Evolutionary conservation across 345 rosid genomes (phyloP), one percentile per base, ranked within the genome.

Genomic region (Clausena lansium): DNA sequence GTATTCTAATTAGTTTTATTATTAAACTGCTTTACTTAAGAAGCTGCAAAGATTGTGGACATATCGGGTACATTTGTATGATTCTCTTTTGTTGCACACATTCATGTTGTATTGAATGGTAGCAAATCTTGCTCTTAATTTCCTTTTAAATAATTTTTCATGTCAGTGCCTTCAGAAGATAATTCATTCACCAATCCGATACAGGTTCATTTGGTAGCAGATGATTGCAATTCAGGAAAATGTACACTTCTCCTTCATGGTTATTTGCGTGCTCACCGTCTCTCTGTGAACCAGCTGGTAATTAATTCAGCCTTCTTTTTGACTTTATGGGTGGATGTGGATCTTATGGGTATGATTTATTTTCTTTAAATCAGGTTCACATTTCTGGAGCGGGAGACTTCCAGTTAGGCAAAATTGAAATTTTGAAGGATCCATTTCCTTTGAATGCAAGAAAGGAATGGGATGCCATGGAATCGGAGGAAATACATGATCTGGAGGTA

Each of bases 261-360:
- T 60, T 91, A 93, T 85, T 77, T 88, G 50, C 90, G 89, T 77
- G 94, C 97, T 75, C 92, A 55, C 69, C 77, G 86, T 77, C 89
- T 95, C 33, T 93, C 97, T 24, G 91, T 89, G 76, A 93, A 92
- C 80, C 99, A 94, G 82, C 90, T 95, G 98, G 99, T 93, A 87
- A 81, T 68, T 71, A 45, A 36, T 76, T 79, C 32, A n/a, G 64
- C 60, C 27, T 71, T 71, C 55, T 11, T 28, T 66, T 73, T 71
- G 52, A 55, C 58, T 82, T 60, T 58, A 30, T 70, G 64, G 63
- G 71, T 62, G 80, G 50, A 69, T 76, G 71, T 62, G 80, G 50
- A 69, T 76, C 71, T 35, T 76, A 61, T 71, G 33, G 70, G 39
- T 32, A 45, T 77, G 67, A 75, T 77, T 77, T 61, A 36, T 63